Base-by-base conservation (phyloP, 768 basidiomycete species). In the Boletus sp. region DNA sequence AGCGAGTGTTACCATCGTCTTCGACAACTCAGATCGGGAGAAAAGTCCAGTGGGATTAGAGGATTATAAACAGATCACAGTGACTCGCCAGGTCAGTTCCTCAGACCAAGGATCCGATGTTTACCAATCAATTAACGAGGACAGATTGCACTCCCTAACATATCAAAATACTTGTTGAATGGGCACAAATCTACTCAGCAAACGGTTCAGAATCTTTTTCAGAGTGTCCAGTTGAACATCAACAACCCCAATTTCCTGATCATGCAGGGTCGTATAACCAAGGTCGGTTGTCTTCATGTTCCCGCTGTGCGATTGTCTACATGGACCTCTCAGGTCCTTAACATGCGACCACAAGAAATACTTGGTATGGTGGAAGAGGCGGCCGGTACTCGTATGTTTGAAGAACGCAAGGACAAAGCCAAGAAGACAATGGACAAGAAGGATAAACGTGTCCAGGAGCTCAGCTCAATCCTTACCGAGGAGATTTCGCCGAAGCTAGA, bases 161-260 rank as follows among this genome's bases (percentile, higher is more conserved):
- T 91, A 50, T 88, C 92, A 7, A 99, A 99, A 64, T 98, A 97
- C 71, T 84, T 99, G 15, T 72, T 98, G 39, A 98, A 98, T 59
- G 97, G 97, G 0, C 97, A 98, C 76, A 97, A 95, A 64, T 79
- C 93, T 4, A 83, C 84, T 4, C 93, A 97, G 60, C 83, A 89
- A 50, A 78, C 77, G 1, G 82, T 99, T 0, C 97, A 97, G 64
- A 88, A 85, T 29, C 78, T 98, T 14, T 98, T 99, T 66, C 97
- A 98, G 68, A 88, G 91, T 38, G 95, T 99, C 1, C 94, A 97
- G 70, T 83, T 99, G 60, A 98, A 98, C 68, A 98, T 99, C 80
- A 99, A 98, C 74, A 98, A 98, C 72, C 97, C 97, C 41, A 98
- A 98, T 70, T 98, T 98, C 75, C 80, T 99, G 54, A 98, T 98